Conservation (phyloP, 139 green algal species). For the Edaphochlamys debaryana region DNA sequence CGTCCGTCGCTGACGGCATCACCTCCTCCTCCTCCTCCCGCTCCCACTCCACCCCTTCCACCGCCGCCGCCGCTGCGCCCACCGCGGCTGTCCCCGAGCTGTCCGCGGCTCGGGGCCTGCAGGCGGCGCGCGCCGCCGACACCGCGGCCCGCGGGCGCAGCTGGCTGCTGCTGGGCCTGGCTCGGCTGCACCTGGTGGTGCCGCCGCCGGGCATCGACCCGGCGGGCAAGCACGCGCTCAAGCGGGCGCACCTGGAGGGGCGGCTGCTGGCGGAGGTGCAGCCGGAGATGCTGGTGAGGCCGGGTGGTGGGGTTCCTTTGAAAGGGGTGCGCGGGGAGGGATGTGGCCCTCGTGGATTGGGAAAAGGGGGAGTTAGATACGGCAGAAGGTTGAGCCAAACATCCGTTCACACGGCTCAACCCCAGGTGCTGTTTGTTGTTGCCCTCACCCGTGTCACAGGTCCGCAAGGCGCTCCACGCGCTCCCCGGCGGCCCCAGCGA, state of each 20-base stretch:
- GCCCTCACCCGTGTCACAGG: no score
- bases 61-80: not conserved
- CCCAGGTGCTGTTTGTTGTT: no score
- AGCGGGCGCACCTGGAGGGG: constrained; percentile 50
- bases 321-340: not conserved
- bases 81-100: no score
- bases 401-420: no score
- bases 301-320: not conserved
- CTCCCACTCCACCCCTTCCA: no score
- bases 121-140: not conserved
- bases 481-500: constrained; percentile 75
- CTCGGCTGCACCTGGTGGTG: constrained; percentile 84
- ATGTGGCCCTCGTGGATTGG: no score
- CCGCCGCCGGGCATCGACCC: constrained; percentile 83
- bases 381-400: no score
- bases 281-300: constrained; percentile 59
- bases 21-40: no score
- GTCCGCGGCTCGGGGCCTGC: not conserved
- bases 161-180: constrained; percentile 84
- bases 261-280: constrained; percentile 54
- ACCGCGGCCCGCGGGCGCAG: constrained; percentile 27
- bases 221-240: constrained; percentile 70
- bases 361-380: no score
- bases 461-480: constrained; percentile 58
- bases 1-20: not conserved